Percentiles rank a stretch among this genome's conserved stretches.
phyloP scores from a whole-genome alignment of 2,329 filamentous ascomycete genomes.

The Apiospora aurea region DNA sequence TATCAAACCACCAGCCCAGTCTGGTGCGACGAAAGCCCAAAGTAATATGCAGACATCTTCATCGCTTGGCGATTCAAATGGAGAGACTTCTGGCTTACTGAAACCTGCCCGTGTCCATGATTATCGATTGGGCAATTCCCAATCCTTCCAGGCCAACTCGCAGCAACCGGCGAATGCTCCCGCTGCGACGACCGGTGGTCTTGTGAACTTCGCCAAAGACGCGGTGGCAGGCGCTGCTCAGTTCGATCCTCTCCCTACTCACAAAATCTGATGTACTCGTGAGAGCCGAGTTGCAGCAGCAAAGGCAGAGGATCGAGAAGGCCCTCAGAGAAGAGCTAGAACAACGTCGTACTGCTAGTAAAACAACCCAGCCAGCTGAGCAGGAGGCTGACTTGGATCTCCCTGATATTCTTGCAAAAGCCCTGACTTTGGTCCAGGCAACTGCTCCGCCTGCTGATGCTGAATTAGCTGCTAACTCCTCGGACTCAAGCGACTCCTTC shows the following conservation, averaged over 20 bases:
- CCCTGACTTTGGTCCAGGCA: conserved; percentile 74
- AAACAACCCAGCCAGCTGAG: conserved; percentile 54
- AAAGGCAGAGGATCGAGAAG: conserved; percentile 82
- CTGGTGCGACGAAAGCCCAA: conserved; percentile 37
- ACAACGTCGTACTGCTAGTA: conserved; percentile 57
- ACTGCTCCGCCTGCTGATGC: conserved; percentile 68
- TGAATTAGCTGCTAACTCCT: conserved; percentile 61
- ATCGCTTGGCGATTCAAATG: not conserved
- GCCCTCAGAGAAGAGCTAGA: conserved; percentile 79
- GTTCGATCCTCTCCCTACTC: conserved; percentile 81
- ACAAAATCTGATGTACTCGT: conserved; percentile 87
- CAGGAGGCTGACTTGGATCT: conserved; percentile 72
- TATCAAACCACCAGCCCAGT: conserved; percentile 59
- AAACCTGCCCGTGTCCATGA: conserved; percentile 34
- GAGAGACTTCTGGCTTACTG: conserved; percentile 31
- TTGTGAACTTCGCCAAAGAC: conserved; percentile 47
- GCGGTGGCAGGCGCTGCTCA: conserved; percentile 64
- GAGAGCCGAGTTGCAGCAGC: conserved; percentile 80
- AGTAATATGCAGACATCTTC: conserved; percentile 26
- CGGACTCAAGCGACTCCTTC: conserved; percentile 78
- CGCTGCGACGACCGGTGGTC: conserved; percentile 28
- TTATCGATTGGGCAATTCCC: conserved; percentile 41
- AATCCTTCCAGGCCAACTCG: conserved; percentile 47
- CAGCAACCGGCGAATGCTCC: conserved; percentile 43
- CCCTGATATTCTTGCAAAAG: conserved; percentile 75